Evolutionary conservation across 176 grass and related monocot species (phyloP).

Genomic region (Oryza longistaminata): DNA sequence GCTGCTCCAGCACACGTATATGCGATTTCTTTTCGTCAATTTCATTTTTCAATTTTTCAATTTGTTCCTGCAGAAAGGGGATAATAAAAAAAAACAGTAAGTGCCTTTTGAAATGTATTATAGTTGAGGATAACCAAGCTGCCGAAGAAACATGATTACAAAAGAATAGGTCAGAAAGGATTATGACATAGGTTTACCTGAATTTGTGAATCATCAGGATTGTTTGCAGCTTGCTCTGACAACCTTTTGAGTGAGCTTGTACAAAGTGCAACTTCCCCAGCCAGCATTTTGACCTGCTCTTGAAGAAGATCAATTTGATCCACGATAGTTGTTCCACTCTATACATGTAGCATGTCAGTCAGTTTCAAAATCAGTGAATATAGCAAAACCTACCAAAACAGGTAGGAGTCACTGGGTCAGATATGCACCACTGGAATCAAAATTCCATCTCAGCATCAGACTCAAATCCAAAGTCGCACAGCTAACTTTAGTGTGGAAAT

Average conservation of each 20-base stretch:
- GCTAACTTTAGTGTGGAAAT: slow-evolving; percentile 20
- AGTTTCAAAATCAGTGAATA: slow-evolving; percentile 11
- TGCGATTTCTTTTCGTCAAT: slow-evolving; percentile 94
- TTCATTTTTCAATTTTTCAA: slow-evolving; percentile 70
- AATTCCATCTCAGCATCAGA: background rate
- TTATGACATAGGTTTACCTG: slow-evolving; percentile 50
- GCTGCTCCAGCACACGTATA: slow-evolving; percentile 83
- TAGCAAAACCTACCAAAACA: slow-evolving; percentile 29
- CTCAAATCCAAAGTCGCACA: background rate
- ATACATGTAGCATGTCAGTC: slow-evolving; percentile 29
- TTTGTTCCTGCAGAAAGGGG: slow-evolving; percentile 64
- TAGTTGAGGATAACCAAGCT: background rate
- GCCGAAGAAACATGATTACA: background rate
- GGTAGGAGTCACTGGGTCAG: background rate
- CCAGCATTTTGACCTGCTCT: slow-evolving; percentile 95
- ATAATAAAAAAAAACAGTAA: slow-evolving; percentile 19
- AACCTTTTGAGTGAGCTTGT: slow-evolving; percentile 95
- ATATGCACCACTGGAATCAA: background rate
- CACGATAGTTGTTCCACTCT: slow-evolving; percentile 90
- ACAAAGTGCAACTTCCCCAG: slow-evolving; percentile 89
- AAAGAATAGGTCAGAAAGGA: background rate
- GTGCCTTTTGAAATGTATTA: slow-evolving; percentile 7
- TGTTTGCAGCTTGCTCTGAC: slow-evolving; percentile 66
- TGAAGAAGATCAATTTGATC: slow-evolving; percentile 99
- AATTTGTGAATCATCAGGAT: slow-evolving; percentile 71